Evolutionary conservation across 306 rosid species (phyloP).

Genomic region (Potentilla sterilis): DNA sequence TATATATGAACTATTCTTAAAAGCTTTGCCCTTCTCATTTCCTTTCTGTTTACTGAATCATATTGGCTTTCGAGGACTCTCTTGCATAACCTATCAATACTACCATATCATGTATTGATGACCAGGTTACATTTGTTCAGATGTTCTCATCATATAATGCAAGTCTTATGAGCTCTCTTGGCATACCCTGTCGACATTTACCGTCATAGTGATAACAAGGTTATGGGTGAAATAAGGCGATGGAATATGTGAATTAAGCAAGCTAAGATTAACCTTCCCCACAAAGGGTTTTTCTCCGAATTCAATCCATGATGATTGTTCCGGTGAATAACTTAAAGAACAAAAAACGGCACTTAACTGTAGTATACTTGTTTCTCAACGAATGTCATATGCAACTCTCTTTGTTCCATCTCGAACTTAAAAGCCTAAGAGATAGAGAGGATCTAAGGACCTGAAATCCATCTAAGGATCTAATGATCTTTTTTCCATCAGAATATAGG

Average conservation of each 20-base stretch:
- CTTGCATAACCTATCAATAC: constrained; percentile 1
- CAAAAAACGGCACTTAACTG: not conserved
- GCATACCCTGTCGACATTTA: too few relatives aligned
- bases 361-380: not conserved
- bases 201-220: not conserved
- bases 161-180: too few relatives aligned
- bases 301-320: not conserved
- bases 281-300: not conserved
- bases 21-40: not conserved
- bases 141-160: too few relatives aligned
- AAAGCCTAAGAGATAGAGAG: not conserved
- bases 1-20: too few relatives aligned
- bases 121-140: too few relatives aligned
- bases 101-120: too few relatives aligned
- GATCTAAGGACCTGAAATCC: not conserved
- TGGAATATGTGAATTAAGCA: not conserved
- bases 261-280: not conserved
- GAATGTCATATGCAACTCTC: not conserved
- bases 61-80: not conserved
- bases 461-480: not conserved
- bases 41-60: not conserved
- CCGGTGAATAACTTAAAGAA: not conserved
- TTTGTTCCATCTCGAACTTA: not conserved
- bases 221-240: not conserved
- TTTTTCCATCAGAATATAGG: constrained; percentile 29